Conservation (phyloP, 441 rosid genomes). For the Populus hybrid region DNA sequence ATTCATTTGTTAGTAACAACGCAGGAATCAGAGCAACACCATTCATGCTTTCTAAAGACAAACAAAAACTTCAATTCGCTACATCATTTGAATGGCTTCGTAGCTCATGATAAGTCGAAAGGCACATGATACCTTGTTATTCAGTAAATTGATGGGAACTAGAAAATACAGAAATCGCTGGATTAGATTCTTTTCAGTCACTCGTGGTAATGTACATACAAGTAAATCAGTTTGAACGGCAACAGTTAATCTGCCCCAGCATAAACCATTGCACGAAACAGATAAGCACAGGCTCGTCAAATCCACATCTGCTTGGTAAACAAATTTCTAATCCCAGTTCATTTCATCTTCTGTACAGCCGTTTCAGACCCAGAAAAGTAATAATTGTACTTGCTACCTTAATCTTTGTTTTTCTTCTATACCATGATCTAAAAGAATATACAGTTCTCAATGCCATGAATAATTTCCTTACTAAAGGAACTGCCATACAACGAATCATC, state of each 20-base stretch:
- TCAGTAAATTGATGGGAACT: not conserved
- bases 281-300: constrained; percentile 21
- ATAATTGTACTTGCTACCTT: constrained; percentile 10
- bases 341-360: constrained; percentile 44
- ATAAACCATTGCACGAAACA: constrained; percentile 10
- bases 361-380: constrained; percentile 24
- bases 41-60: constrained; percentile 24
- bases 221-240: constrained; percentile 24
- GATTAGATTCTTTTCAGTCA: constrained; percentile 15
- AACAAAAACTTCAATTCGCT: constrained; percentile 30
- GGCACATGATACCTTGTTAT: not conserved
- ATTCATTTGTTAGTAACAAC: constrained; percentile 20
- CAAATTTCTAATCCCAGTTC: constrained; percentile 27
- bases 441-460: constrained; percentile 25
- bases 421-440: constrained; percentile 29
- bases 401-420: constrained; percentile 21
- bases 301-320: constrained; percentile 23
- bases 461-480: constrained; percentile 3
- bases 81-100: constrained; percentile 14
- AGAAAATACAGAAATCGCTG: constrained; percentile 5
- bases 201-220: constrained; percentile 29
- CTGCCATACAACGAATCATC: constrained; percentile 18
- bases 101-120: not conserved
- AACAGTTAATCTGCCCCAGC: constrained; percentile 25
- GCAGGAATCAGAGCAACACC: constrained; percentile 30